phyloP scores from a whole-genome alignment of 2,329 filamentous ascomycete genomes.

The Epicoccum sorghinum region DNA sequence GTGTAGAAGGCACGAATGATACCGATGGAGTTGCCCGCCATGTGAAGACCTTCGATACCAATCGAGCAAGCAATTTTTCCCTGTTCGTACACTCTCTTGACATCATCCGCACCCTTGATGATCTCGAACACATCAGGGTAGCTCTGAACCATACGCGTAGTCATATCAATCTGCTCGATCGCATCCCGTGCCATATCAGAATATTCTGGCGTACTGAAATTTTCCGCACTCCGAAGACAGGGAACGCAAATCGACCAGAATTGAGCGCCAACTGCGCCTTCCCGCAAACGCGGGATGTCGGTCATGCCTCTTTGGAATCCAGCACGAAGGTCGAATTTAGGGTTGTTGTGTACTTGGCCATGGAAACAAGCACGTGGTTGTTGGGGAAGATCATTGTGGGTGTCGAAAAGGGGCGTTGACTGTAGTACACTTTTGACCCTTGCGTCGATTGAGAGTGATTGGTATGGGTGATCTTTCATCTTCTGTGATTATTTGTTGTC shows the following conservation, averaged over 20 bases:
- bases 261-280: background rate
- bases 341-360: background rate
- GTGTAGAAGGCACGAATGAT: slow-evolving; percentile 75
- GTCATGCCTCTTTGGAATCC: slow-evolving; percentile 1
- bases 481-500: background rate
- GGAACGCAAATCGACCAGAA: background rate
- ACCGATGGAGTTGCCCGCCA: slow-evolving; percentile 81
- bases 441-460: background rate
- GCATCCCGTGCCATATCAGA: slow-evolving; percentile 1
- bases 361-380: background rate
- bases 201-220: background rate
- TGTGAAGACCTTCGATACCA: slow-evolving; percentile 70
- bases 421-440: background rate
- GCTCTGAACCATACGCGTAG: slow-evolving; percentile 1
- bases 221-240: background rate
- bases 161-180: background rate
- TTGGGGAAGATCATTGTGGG: slow-evolving; percentile 1
- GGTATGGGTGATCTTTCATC: background rate
- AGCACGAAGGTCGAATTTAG: background rate
- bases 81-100: background rate
- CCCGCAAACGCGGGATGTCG: background rate
- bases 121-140: background rate
- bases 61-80: slow-evolving; percentile 3
- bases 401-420: background rate
- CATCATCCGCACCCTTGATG: background rate